Evolutionary conservation across 306 rosid genomes (phyloP).

Genomic region (Argentina anserina): DNA sequence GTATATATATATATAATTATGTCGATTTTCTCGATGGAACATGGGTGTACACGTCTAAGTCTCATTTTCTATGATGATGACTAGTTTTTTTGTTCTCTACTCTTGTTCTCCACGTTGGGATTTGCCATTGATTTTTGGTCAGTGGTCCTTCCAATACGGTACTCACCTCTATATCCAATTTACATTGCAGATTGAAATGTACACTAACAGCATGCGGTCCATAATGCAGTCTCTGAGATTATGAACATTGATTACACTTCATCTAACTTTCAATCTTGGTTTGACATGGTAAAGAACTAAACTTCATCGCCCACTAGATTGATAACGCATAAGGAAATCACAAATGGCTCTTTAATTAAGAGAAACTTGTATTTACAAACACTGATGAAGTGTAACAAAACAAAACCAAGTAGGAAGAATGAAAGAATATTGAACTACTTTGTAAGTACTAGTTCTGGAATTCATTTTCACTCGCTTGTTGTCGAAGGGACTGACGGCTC

Average conservation of each 20-base stretch:
- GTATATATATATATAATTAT: neutral
- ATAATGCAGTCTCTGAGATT: neutral
- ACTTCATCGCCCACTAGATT: neutral
- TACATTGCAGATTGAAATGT: neutral
- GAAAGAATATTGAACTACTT: constrained; percentile 52
- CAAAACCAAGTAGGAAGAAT: constrained; percentile 52
- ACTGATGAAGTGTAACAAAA: constrained; percentile 17
- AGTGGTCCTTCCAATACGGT: neutral
- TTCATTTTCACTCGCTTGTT: constrained; percentile 38
- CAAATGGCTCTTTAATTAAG: neutral
- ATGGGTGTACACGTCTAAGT: neutral
- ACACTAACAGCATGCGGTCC: neutral
- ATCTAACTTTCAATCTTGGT: neutral
- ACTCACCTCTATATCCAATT: neutral
- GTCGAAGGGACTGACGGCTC: constrained; percentile 34
- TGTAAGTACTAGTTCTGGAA: constrained; percentile 2
- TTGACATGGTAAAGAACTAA: neutral
- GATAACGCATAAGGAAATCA: neutral
- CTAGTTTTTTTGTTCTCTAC: neutral
- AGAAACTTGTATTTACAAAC: constrained; percentile 39
- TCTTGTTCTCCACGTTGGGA: neutral
- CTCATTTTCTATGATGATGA: neutral
- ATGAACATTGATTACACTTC: neutral
- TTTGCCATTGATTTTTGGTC: neutral
- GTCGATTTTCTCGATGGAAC: neutral